These are phyloP conservation scores for Podospora appendiculata DNA, from an alignment of 495 filamentous ascomycete genomes.

Conservation along the genomic window DNA sequence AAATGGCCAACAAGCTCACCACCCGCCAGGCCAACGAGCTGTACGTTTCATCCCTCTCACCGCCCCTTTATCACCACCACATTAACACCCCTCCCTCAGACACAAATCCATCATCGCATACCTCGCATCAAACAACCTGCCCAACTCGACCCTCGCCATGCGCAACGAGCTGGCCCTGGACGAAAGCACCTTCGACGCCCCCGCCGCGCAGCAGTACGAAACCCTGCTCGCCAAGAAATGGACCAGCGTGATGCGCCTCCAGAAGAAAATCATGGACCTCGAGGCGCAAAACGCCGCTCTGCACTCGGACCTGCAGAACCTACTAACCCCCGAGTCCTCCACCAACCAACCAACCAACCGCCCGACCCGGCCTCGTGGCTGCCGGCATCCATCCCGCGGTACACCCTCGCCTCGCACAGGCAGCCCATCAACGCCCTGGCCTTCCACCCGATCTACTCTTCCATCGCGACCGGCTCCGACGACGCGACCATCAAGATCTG, in stretches of 20 bases:
- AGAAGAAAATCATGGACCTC: constrained; percentile 97
- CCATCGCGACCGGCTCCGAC: constrained; percentile 85
- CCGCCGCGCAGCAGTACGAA: constrained; percentile 81
- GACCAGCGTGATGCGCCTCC: constrained; percentile 83
- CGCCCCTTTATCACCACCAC: neutral
- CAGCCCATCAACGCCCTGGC: constrained; percentile 77
- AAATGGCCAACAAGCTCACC: constrained; percentile 72
- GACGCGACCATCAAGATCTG: constrained; percentile 88
- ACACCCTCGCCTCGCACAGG: constrained; percentile 80
- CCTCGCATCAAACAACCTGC: constrained; percentile 64
- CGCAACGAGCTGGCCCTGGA: constrained; percentile 57
- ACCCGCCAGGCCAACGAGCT: constrained; percentile 80
- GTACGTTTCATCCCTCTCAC: constrained; percentile 40
- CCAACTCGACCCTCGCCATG: constrained; percentile 58
- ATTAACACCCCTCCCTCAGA: constrained; percentile 37
- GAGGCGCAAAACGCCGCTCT: constrained; percentile 65
- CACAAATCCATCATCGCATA: constrained; percentile 91
- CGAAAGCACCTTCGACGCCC: constrained; percentile 62
- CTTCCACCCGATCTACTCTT: constrained; percentile 91
- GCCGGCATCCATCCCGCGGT: constrained; percentile 67
- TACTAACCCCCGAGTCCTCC: constrained; percentile 74
- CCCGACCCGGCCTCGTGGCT: constrained; percentile 77
- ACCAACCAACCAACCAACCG: constrained; percentile 47
- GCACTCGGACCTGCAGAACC: constrained; percentile 75
- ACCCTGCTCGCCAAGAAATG: constrained; percentile 90